phyloP scores from a whole-genome alignment of 1,284 basidiomycete genomes.

The Trichosporon coremiiforme region DNA sequence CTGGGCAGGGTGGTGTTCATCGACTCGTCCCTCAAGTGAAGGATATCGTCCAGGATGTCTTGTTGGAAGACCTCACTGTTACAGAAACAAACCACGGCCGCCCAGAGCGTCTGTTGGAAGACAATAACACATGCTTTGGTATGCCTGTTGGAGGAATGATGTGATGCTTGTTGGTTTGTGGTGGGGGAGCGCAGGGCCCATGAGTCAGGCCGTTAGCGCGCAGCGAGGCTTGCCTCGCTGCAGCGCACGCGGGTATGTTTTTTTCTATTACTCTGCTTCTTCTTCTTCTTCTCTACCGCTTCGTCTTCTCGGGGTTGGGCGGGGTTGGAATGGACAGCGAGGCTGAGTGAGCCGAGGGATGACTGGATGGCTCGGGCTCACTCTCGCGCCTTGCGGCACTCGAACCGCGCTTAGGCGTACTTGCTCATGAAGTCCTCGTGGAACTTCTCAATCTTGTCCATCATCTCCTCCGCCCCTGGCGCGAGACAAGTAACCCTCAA shows the following conservation, averaged over 20 bases:
- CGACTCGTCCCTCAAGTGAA: too few species aligned
- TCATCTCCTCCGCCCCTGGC: conserved; percentile 78
- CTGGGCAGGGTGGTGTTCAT: too few species aligned
- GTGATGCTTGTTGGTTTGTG: not conserved
- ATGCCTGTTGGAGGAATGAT: conserved; percentile 12
- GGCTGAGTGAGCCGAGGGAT: too few species aligned
- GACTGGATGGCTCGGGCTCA: too few species aligned
- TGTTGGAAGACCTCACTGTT: not conserved
- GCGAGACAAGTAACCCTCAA: conserved; percentile 80
- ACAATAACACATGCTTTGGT: conserved; percentile 12
- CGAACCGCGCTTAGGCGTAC: conserved; percentile 57
- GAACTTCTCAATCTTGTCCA: conserved; percentile 75
- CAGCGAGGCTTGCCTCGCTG: too few species aligned
- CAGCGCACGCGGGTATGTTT: not conserved
- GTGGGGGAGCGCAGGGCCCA: conserved; percentile 18
- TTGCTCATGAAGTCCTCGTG: conserved; percentile 70
- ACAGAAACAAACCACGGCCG: too few species aligned
- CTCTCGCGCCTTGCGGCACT: too few species aligned
- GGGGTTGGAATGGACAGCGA: too few species aligned
- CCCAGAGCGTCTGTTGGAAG: conserved; percentile 14
- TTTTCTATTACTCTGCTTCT: conserved; percentile 2
- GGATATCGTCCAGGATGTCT: too few species aligned
- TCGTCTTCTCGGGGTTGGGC: too few species aligned
- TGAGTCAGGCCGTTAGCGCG: conserved; percentile 19
- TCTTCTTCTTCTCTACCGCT: not conserved